Percentiles rank a stretch among this genome's conserved stretches.
These are phyloP conservation scores for Kockiozyma suomiensis DNA, from an alignment of 805 yeast genomes.

Conservation along the genomic window DNA sequence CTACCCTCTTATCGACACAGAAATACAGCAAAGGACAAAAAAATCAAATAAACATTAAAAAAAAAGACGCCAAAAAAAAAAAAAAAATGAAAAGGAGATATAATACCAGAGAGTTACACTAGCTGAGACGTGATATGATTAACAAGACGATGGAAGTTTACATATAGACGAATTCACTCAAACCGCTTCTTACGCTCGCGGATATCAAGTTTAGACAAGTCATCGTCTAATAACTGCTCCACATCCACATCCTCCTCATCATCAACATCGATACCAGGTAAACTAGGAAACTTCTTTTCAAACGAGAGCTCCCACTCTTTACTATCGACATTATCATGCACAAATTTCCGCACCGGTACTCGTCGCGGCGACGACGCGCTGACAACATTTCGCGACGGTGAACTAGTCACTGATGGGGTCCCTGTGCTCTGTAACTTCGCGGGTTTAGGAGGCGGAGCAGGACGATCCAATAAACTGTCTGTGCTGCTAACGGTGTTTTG, in stretches of 20 bases:
- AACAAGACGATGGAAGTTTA: no score
- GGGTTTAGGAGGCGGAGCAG: conserved; percentile 23
- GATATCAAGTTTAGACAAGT: neutral
- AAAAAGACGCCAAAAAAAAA: no score
- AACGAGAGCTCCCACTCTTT: conserved; percentile 18
- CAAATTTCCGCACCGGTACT: conserved; percentile 2
- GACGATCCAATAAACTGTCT: conserved; percentile 4
- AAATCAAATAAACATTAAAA: no score
- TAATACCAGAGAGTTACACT: no score
- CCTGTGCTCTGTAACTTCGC: conserved; percentile 8
- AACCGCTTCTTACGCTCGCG: conserved; percentile 1
- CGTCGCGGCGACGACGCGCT: neutral
- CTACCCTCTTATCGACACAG: no score
- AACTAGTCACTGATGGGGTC: neutral
- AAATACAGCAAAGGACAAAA: no score
- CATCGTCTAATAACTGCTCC: conserved; percentile 4
- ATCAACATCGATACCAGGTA: conserved; percentile 15
- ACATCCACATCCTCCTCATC: neutral
- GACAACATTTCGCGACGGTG: neutral
- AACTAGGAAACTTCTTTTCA: conserved; percentile 10
- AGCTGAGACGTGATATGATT: no score
- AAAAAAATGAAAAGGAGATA: no score
- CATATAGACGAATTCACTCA: no score
- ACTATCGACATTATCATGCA: conserved; percentile 7
- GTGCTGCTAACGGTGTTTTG: conserved; percentile 8